A percentile compares a stretch with the other conserved stretches of the same genome.
These are phyloP conservation scores for Hibiscus mutabilis DNA, from an alignment of 345 rosid genomes.

Conservation along the genomic window DNA sequence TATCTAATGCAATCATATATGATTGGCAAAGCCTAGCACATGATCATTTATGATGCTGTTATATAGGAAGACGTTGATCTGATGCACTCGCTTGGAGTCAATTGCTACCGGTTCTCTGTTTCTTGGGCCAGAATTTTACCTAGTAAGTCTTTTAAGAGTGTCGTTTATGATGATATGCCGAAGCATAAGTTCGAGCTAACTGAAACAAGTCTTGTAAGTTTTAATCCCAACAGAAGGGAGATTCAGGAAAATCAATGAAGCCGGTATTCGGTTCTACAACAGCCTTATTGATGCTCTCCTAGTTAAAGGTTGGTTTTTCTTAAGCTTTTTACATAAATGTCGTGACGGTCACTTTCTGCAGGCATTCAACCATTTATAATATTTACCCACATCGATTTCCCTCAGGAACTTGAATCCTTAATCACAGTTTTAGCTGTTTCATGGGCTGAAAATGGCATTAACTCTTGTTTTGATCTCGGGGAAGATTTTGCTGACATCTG, in stretches of 20 bases:
- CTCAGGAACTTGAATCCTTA: conserved; percentile 68
- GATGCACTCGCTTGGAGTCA: conserved; percentile 52
- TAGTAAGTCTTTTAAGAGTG: conserved; percentile 31
- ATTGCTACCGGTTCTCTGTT: conserved; percentile 66
- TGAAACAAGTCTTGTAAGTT: neutral
- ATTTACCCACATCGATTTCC: conserved; percentile 55
- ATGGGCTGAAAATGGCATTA: neutral
- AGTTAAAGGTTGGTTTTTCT: conserved; percentile 36
- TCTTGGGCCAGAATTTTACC: conserved; percentile 83
- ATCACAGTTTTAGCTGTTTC: conserved; percentile 24
- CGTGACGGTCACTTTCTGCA: conserved; percentile 1
- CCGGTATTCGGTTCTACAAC: conserved; percentile 51
- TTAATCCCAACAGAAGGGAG: conserved; percentile 47
- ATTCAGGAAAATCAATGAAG: no score
- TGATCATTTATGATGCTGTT: conserved; percentile 33
- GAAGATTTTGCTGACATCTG: no score
- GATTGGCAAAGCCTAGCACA: no score
- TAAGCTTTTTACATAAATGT: conserved; percentile 36
- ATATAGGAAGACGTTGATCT: no score
- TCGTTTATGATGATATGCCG: neutral
- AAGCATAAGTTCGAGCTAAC: neutral
- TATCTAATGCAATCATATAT: conserved; percentile 44
- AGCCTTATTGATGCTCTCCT: conserved; percentile 49
- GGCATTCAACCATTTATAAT: conserved; percentile 73
- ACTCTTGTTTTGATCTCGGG: no score